Evolutionary conservation across 352 stramenopile species (phyloP).

Genomic region (Phytopythium montanum): DNA sequence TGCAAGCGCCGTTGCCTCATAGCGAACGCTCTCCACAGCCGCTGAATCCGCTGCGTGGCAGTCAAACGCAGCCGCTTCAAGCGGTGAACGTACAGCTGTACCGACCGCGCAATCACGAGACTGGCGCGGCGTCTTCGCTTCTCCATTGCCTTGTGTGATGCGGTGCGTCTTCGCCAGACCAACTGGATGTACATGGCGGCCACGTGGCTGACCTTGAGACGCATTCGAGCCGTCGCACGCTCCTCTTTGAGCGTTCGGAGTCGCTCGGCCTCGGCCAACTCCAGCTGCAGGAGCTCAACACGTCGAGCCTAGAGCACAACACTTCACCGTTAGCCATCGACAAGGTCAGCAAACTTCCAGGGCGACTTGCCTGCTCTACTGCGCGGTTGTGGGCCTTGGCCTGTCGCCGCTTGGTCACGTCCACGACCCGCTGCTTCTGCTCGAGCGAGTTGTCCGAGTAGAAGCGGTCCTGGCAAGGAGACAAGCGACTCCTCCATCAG

Average conservation of each 20-base stretch:
- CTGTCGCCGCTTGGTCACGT: slow-evolving; percentile 56
- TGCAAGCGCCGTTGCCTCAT: not conserved
- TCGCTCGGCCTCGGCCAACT: slow-evolving; percentile 39
- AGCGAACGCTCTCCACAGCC: slow-evolving; percentile 16
- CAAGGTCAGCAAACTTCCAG: not conserved
- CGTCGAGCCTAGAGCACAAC: slow-evolving; percentile 28
- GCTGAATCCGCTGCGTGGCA: slow-evolving; percentile 36
- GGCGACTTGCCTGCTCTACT: slow-evolving; percentile 36
- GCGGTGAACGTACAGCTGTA: slow-evolving; percentile 14
- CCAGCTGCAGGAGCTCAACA: slow-evolving; percentile 38
- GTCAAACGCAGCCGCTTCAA: slow-evolving; percentile 12
- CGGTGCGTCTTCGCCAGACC: slow-evolving; percentile 35
- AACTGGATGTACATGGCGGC: slow-evolving; percentile 71
- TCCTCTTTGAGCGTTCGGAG: slow-evolving; percentile 35
- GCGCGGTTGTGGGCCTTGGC: slow-evolving; percentile 43
- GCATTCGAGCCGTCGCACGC: slow-evolving; percentile 52
- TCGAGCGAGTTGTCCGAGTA: slow-evolving; percentile 70
- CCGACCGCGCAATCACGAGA: slow-evolving; percentile 30
- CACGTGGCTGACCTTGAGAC: slow-evolving; percentile 54
- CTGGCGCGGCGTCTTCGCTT: slow-evolving; percentile 18
- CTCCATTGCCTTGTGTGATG: slow-evolving; percentile 8
- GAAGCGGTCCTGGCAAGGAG: slow-evolving; percentile 47
- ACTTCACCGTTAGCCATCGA: not conserved
- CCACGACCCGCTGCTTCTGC: slow-evolving; percentile 44
- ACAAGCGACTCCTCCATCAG: not conserved